Base-by-base conservation (phyloP, 257 asterid genomes). In the Salvia miltiorrhiza region DNA sequence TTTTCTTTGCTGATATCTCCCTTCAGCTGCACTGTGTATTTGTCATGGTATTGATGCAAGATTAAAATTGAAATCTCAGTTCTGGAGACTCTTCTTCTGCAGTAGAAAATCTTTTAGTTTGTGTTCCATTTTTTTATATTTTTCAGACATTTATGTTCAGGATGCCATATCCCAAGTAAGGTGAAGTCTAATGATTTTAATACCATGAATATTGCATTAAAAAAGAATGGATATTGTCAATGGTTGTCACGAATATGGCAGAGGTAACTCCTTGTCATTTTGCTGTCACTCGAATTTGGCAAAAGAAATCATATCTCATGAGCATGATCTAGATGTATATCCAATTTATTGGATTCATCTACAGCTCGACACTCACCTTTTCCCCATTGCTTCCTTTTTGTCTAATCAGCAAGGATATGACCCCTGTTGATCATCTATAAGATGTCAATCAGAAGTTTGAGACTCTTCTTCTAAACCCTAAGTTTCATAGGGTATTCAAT, bases 221-320 rank as follows among this genome's bases (percentile, higher is more conserved):
- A 32, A 23, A 66, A 11, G 30, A 30, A 59, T 32, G 41, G 6
- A 17, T 16, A 9, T 11, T 33, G 13, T 41, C 50, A 26, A 23
- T 13, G 41, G 35, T 39, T 37, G 3, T 60, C 32, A 53, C 35
- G 21, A 35, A 13, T 30, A 37, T 65, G 17, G n/a, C 49, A 44
- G 50, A 37, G 43, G 16, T 43, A 12, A 3, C 19, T 41, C 24
- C 57, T 10, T 12, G 39, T 48, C 48, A 66, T 65, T 50, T 48
- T 45, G 44, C 44, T 53, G 39, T 66, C 63, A 24, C 43, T 61
- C 44, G 68, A 69, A 45, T 44, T 63, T 37, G 57, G 57, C 41
- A 30, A 64, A 63, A 28, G 26, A 62, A 40, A 56, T 58, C 61
- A 65, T 50, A 20, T 41, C 44, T 60, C 71, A 26, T 6, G 14